Evolutionary conservation across 257 asterid species (phyloP).

Genomic region (Nicotiana undulata): DNA sequence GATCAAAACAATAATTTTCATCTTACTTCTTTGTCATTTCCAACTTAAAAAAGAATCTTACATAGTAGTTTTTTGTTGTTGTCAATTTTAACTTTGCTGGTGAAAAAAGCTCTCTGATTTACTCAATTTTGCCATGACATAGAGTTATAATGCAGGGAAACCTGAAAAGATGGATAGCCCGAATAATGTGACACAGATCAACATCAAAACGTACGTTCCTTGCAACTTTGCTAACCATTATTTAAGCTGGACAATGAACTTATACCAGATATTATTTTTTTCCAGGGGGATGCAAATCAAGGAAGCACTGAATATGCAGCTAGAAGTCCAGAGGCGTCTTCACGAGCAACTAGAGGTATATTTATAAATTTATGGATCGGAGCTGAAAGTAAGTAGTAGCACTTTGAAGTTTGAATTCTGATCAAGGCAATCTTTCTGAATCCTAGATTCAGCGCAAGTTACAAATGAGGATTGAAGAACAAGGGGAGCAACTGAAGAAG

Average conservation of each 20-base stretch:
- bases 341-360: conserved; percentile 89
- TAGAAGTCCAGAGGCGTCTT: conserved; percentile 74
- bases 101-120: background rate
- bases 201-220: conserved; percentile 37
- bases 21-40: background rate
- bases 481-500: conserved; percentile 49
- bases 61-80: too few species aligned
- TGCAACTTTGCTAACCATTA: background rate
- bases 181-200: conserved; percentile 28
- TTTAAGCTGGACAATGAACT: background rate
- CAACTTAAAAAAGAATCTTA: too few species aligned
- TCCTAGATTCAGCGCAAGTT: conserved; percentile 53
- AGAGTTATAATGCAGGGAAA: conserved; percentile 47
- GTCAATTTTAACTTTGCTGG: background rate
- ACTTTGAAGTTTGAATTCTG: background rate
- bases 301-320: conserved; percentile 66
- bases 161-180: conserved; percentile 32
- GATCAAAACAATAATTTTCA: background rate
- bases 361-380: background rate
- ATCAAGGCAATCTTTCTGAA: background rate
- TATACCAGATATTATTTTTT: background rate
- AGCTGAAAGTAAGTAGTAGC: too few species aligned
- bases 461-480: conserved; percentile 72
- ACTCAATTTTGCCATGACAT: background rate
- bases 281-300: conserved; percentile 62